Conservation (phyloP, 805 yeast genomes). For the Lachancea lanzarotensis region DNA sequence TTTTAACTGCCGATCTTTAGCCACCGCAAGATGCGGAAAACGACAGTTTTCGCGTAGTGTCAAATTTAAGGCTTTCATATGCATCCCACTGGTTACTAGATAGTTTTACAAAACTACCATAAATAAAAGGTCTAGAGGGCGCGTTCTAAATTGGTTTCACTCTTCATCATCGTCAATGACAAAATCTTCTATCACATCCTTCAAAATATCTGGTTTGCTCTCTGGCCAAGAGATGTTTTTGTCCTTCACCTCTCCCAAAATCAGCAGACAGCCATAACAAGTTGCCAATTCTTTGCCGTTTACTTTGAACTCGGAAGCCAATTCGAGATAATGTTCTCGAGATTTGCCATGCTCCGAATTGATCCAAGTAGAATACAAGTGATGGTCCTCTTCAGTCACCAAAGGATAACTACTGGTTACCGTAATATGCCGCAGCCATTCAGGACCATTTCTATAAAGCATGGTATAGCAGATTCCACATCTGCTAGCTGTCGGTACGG, state of each 20-base stretch:
- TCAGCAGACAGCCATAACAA: constrained; percentile 75
- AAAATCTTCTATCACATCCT: constrained; percentile 43
- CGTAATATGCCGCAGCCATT: constrained; percentile 66
- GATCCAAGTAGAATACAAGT: constrained; percentile 32
- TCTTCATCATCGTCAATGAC: constrained; percentile 37
- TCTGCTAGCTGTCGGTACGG: constrained; percentile 12
- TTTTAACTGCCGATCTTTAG: background rate
- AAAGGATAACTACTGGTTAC: constrained; percentile 50
- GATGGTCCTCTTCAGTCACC: constrained; percentile 37
- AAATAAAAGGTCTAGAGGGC: background rate
- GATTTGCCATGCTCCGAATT: constrained; percentile 21
- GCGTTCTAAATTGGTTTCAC: background rate
- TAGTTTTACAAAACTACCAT: no score
- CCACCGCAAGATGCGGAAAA: no score
- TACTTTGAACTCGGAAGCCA: constrained; percentile 18
- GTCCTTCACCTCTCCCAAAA: constrained; percentile 41
- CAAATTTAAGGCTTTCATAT: no score
- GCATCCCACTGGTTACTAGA: no score
- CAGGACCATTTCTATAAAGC: constrained; percentile 50
- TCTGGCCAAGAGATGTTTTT: constrained; percentile 37
- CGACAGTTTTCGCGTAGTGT: no score
- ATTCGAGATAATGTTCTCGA: constrained; percentile 13
- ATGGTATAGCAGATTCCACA: constrained; percentile 55
- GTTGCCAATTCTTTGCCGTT: constrained; percentile 29
- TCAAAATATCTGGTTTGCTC: constrained; percentile 27